phyloP scores from a whole-genome alignment of 306 rosid genomes.

The Benincasa hispida region DNA sequence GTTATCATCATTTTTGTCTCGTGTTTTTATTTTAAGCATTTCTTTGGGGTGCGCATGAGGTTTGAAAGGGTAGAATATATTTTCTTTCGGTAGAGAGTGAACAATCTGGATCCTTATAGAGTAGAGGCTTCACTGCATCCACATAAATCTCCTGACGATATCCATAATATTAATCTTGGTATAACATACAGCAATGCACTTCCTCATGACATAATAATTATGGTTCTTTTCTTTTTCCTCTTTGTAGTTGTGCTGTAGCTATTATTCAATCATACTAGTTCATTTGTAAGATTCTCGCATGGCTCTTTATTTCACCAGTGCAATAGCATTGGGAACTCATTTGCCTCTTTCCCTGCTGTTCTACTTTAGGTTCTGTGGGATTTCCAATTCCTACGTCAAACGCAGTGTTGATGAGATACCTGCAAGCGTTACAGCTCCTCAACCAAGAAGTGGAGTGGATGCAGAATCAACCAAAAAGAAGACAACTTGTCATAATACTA shows the following conservation, averaged over 20 bases:
- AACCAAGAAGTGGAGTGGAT: constrained; percentile 22
- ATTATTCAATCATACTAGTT: neutral
- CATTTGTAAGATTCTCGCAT: neutral
- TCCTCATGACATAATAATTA: neutral
- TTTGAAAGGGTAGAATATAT: neutral
- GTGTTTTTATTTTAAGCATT: neutral
- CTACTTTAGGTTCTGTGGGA: constrained; percentile 65
- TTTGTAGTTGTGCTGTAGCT: neutral
- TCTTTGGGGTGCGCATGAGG: neutral
- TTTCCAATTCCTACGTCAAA: constrained; percentile 53
- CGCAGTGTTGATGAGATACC: constrained; percentile 37
- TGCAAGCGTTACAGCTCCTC: constrained; percentile 25
- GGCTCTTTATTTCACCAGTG: neutral
- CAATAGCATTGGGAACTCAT: neutral
- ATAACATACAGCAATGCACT: neutral
- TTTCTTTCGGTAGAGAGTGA: neutral
- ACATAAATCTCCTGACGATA: neutral
- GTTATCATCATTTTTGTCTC: neutral
- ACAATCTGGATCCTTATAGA: neutral
- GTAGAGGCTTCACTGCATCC: neutral
- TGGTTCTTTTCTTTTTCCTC: neutral
- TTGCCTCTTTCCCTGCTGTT: constrained; percentile 10
- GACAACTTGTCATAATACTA: constrained; percentile 7
- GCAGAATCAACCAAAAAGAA: constrained; percentile 25
- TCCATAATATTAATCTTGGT: neutral